Evolutionary conservation across 2,329 filamentous ascomycete genomes (phyloP).

Genomic region (Microsporum audouinii): DNA sequence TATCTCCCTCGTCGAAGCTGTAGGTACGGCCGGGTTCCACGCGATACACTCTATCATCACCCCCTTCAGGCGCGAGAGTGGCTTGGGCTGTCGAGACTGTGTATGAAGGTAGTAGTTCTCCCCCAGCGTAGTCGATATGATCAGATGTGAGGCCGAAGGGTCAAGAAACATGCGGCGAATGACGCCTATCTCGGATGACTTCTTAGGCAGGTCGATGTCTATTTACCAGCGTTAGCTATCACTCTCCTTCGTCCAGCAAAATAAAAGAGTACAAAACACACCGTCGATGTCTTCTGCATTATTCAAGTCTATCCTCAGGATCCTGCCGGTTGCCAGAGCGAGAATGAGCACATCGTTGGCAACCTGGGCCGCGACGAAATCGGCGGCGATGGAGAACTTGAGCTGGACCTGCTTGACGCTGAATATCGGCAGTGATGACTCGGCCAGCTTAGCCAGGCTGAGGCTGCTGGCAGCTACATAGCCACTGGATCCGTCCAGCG

Average conservation of each 20-base stretch:
- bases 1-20: constrained; percentile 88
- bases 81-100: constrained; percentile 77
- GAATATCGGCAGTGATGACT: constrained; percentile 72
- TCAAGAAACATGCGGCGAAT: constrained; percentile 97
- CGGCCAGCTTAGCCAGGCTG: constrained; percentile 48
- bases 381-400: constrained; percentile 84
- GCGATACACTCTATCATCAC: constrained; percentile 81
- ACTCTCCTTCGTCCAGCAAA: background rate
- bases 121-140: constrained; percentile 79
- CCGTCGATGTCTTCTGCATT: constrained; percentile 90
- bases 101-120: constrained; percentile 98
- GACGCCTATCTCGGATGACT: constrained; percentile 76
- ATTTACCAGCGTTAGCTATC: constrained; percentile 3
- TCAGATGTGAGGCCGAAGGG: constrained; percentile 84
- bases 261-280: constrained; percentile 26
- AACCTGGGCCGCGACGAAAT: constrained; percentile 93
- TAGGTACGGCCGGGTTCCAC: constrained; percentile 89
- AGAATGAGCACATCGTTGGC: constrained; percentile 94
- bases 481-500: constrained; percentile 59
- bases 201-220: constrained; percentile 97
- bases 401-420: constrained; percentile 85
- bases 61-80: constrained; percentile 69
- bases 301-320: constrained; percentile 87
- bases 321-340: constrained; percentile 81
- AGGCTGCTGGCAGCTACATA: constrained; percentile 57